Evolutionary conservation across 2,329 filamentous ascomycete genomes (phyloP), one percentile per base, ranked within the genome.

Genomic region (Metarhizium brunneum): DNA sequence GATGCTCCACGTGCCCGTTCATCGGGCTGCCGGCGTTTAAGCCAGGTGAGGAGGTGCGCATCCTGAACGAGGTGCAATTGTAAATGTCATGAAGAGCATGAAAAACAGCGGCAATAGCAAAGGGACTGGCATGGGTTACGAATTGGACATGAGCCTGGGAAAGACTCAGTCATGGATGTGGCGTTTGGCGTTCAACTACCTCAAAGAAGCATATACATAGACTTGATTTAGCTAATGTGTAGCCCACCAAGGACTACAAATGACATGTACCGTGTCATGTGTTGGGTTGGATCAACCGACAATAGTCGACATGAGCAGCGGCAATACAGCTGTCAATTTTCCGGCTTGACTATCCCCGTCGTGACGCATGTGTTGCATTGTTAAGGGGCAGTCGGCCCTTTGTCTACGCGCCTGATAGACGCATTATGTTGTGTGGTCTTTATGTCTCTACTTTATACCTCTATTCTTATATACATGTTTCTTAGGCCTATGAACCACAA

Each of bases 21-120:
- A 88, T 95, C 64, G 92, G 92, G 4, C 79, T 99, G 62, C 94
- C 94, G 14, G 88, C 94, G 4, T 99, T 99, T 78, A 96, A 96
- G 78, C 91, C 91, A 3, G 94, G 94, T 16, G 92, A 99, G 76
- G 91, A 97, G 74, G 91, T 97, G 52, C 81, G 85, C 66, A 77
- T 99, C 58, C 69, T 96, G 65, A 92, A 95, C 70, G 90, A 95
- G 66, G 83, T 90, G 57, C 92, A 96, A 75, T 74, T 96, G 67
- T 96, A 65, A 60, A 38, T 8, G 32, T 18, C n/a, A 45, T 16
- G 14, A 25, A n/a, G 38, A n/a, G 25, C 11, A 40, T 38, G 11
- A 30, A 29, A 11, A 16, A 6, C 45, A 48, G 25, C 25, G 20
- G 25, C 45, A 30, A 45, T 2, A 6, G 36, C 35, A 48, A 11